Conservation (phyloP, 139 green algal species). For the Chlamydomonas incerta region DNA sequence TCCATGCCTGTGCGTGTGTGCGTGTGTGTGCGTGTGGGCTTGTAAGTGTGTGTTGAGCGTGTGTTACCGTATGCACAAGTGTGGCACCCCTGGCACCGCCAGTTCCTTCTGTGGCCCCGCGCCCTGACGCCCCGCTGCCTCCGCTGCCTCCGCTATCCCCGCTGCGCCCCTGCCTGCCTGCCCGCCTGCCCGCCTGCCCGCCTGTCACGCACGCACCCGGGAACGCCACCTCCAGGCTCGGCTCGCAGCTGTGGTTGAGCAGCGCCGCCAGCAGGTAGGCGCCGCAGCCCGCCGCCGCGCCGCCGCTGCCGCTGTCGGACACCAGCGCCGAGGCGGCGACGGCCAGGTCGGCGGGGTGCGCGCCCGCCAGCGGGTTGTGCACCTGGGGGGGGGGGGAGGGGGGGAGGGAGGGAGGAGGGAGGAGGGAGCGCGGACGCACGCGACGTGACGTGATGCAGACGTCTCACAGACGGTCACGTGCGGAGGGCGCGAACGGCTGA, state of each 20-base stretch:
- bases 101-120: too few relatives aligned
- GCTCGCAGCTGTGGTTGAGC: conserved; percentile 72
- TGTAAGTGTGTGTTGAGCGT: too few relatives aligned
- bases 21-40: too few relatives aligned
- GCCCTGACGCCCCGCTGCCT: too few relatives aligned
- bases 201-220: conserved; percentile 1
- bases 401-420: neutral
- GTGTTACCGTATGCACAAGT: too few relatives aligned
- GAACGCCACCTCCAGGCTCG: conserved; percentile 60
- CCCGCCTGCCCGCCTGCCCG: too few relatives aligned
- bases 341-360: conserved; percentile 23
- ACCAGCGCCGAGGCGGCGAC: conserved; percentile 10
- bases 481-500: too few relatives aligned
- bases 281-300: conserved; percentile 58
- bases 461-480: too few relatives aligned
- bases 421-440: neutral
- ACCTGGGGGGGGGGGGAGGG: neutral
- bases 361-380: conserved; percentile 29
- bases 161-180: too few relatives aligned
- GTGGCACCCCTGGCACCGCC: too few relatives aligned
- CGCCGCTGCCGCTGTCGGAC: neutral
- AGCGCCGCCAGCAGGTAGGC: conserved; percentile 65
- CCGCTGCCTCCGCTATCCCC: too few relatives aligned
- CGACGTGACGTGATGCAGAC: too few relatives aligned
- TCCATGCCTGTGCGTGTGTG: conserved; percentile 9